phyloP scores from a whole-genome alignment of 768 basidiomycete species.

The Suillus plorans region DNA sequence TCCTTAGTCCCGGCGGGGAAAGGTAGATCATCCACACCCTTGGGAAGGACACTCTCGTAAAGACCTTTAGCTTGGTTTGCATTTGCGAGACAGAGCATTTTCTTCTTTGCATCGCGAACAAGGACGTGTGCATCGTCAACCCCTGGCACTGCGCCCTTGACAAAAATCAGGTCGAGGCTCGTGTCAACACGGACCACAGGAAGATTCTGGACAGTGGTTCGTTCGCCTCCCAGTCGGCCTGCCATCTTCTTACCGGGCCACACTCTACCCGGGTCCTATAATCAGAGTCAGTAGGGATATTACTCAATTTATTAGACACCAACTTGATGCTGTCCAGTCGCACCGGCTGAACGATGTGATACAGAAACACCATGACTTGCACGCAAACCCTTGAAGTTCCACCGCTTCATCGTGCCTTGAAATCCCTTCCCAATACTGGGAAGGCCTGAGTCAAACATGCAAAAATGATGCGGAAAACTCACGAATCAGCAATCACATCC shows the following conservation, averaged over 20 bases:
- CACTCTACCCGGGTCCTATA: slow-evolving; percentile 90
- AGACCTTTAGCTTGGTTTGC: slow-evolving; percentile 70
- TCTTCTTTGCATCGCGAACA: slow-evolving; percentile 89
- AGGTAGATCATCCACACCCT: slow-evolving; percentile 80
- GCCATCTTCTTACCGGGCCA: slow-evolving; percentile 99
- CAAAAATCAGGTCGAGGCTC: slow-evolving; percentile 82
- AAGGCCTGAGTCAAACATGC: slow-evolving; percentile 9
- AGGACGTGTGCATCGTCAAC: slow-evolving; percentile 85
- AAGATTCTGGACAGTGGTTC: slow-evolving; percentile 85
- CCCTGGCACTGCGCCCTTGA: slow-evolving; percentile 91
- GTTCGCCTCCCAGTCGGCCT: slow-evolving; percentile 84
- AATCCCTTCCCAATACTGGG: slow-evolving; percentile 94
- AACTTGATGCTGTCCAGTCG: slow-evolving; percentile 94
- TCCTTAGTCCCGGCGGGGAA: slow-evolving; percentile 89
- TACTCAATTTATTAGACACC: slow-evolving; percentile 18
- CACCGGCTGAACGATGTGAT: slow-evolving; percentile 90
- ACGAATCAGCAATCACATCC: slow-evolving; percentile 91
- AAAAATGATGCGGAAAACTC: slow-evolving; percentile 33
- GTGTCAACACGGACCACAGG: slow-evolving; percentile 87
- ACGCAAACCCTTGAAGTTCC: slow-evolving; percentile 87
- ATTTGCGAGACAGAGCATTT: slow-evolving; percentile 57
- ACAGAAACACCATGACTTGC: slow-evolving; percentile 96
- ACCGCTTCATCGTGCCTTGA: slow-evolving; percentile 95
- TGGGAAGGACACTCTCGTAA: slow-evolving; percentile 77
- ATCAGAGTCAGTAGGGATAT: slow-evolving; percentile 1